Conservation (phyloP, 2,329 filamentous ascomycete genomes). For the Aspergillus felis region DNA sequence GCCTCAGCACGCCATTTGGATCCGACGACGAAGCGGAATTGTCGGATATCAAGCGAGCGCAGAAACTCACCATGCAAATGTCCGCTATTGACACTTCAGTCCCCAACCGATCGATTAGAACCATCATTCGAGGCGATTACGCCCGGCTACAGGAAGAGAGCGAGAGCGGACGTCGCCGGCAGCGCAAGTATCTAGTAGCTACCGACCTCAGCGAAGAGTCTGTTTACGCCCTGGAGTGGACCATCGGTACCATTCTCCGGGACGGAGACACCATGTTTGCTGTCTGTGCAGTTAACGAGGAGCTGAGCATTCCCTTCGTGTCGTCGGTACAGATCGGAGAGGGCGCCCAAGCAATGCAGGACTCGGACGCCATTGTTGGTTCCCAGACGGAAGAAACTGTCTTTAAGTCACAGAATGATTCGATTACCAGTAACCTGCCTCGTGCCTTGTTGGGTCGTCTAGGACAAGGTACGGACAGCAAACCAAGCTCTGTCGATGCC, state of each 20-base stretch:
- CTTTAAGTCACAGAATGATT: constrained; percentile 38
- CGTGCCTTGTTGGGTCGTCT: constrained; percentile 31
- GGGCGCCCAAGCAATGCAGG: constrained; percentile 69
- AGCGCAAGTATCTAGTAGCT: constrained; percentile 91
- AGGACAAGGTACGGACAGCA: constrained; percentile 37
- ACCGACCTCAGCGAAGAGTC: constrained; percentile 93
- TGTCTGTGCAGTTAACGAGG: constrained; percentile 91
- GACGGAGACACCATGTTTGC: constrained; percentile 92
- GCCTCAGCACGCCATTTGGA: constrained; percentile 60
- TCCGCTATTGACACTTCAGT: constrained; percentile 71
- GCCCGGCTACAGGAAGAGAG: constrained; percentile 66
- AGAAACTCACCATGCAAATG: constrained; percentile 75
- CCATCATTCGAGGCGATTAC: constrained; percentile 87
- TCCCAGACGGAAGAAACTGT: constrained; percentile 53
- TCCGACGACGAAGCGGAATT: constrained; percentile 85
- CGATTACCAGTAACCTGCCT: constrained; percentile 21
- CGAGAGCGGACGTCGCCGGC: constrained; percentile 70
- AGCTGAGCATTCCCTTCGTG: constrained; percentile 45
- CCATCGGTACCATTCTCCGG: constrained; percentile 87
- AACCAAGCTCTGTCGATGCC: constrained; percentile 44
- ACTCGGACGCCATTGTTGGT: constrained; percentile 67
- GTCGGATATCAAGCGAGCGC: constrained; percentile 80
- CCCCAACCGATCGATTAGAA: constrained; percentile 77
- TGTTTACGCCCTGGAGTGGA: constrained; percentile 94
- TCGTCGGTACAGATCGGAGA: constrained; percentile 58